These are phyloP conservation scores for Termitomyces bulborhizus DNA, from an alignment of 768 basidiomycete species.

Conservation along the genomic window DNA sequence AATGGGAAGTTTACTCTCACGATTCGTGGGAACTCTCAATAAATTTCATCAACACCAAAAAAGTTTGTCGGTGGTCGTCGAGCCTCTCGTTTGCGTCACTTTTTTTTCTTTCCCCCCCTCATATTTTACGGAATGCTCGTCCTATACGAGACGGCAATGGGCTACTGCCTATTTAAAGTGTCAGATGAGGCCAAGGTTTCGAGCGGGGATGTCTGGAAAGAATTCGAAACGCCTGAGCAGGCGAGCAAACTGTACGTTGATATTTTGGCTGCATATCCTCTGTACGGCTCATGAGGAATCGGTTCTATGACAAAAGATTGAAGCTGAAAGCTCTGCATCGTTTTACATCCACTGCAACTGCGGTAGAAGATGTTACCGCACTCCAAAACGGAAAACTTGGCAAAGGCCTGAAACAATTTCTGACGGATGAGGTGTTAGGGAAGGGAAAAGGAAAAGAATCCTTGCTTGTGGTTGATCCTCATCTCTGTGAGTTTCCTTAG, in stretches of 20 bases:
- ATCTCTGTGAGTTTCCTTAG: conserved; percentile 60
- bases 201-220: conserved; percentile 81
- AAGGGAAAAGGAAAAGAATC: conserved; percentile 89
- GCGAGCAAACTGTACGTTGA: conserved; percentile 84
- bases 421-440: conserved; percentile 77
- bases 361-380: conserved; percentile 94
- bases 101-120: background rate
- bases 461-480: conserved; percentile 82
- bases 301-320: conserved; percentile 43
- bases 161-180: conserved; percentile 97
- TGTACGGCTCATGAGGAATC: background rate
- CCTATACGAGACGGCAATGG: conserved; percentile 91
- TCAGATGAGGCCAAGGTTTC: conserved; percentile 84
- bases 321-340: conserved; percentile 95
- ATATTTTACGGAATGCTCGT: conserved; percentile 70
- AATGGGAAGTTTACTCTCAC: conserved; percentile 12
- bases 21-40: conserved; percentile 24
- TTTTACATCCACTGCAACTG: conserved; percentile 92
- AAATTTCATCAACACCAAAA: conserved; percentile 14
- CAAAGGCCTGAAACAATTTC: conserved; percentile 89
- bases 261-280: conserved; percentile 7
- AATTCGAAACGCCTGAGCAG: conserved; percentile 88
- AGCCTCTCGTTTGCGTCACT: background rate
- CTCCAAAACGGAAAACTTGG: conserved; percentile 90
- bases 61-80: conserved; percentile 2